Conservation (phyloP, 805 yeast species). For the Lipomyces sp. region DNA sequence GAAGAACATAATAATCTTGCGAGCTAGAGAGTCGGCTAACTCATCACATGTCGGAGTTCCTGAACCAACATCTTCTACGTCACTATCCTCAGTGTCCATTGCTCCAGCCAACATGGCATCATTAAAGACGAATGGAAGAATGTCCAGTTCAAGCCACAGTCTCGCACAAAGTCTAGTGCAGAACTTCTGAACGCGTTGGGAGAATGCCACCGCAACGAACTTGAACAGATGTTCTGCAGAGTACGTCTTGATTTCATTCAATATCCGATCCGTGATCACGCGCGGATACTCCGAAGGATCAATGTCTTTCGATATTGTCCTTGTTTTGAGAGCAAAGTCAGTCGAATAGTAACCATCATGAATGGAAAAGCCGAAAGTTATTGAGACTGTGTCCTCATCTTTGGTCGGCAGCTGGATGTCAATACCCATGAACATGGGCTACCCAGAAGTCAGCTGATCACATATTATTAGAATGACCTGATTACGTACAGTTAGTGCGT, state of each 20-base stretch:
- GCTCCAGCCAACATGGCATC: slow-evolving; percentile 3
- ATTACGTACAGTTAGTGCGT: slow-evolving; percentile 21
- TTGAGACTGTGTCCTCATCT: slow-evolving; percentile 7
- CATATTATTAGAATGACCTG: too few species aligned
- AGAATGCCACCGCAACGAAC: slow-evolving; percentile 29
- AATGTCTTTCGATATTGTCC: background rate
- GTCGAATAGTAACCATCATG: slow-evolving; percentile 37
- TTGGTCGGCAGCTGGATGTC: slow-evolving; percentile 23
- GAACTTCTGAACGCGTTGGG: slow-evolving; percentile 17
- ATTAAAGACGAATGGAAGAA: slow-evolving; percentile 31
- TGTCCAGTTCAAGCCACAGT: slow-evolving; percentile 34
- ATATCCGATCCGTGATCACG: slow-evolving; percentile 23
- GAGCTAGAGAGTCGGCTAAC: slow-evolving; percentile 35
- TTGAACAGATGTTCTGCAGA: slow-evolving; percentile 30
- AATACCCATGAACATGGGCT: slow-evolving; percentile 37
- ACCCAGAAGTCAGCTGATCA: background rate
- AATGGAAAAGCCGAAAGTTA: slow-evolving; percentile 34
- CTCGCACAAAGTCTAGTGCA: slow-evolving; percentile 32
- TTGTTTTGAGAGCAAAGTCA: slow-evolving; percentile 29
- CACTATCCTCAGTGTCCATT: slow-evolving; percentile 8
- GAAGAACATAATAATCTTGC: slow-evolving; percentile 34
- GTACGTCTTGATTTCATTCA: slow-evolving; percentile 27
- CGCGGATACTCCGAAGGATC: slow-evolving; percentile 14
- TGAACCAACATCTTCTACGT: background rate
- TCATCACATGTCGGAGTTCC: slow-evolving; percentile 30